phyloP scores from a whole-genome alignment of 2,329 filamentous ascomycete genomes.

The Neofusicoccum umdonicola region DNA sequence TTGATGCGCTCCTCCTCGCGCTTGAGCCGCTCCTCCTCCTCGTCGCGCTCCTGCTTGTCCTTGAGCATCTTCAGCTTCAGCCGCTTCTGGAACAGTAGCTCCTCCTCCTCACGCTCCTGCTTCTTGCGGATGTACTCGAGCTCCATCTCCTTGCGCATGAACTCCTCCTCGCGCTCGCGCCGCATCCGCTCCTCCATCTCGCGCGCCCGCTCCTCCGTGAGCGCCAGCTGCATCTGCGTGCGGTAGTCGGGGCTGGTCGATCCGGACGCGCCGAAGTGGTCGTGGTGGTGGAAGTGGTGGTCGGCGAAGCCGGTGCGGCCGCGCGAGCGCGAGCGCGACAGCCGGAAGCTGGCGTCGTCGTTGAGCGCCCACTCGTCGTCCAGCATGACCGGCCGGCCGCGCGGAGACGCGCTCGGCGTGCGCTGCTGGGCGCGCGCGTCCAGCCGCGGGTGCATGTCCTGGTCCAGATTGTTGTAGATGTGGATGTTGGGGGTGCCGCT shows the following conservation, averaged over 20 bases:
- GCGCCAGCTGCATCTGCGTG: conserved; percentile 15
- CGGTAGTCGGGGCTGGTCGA: conserved; percentile 23
- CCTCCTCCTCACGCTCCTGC: conserved; percentile 26
- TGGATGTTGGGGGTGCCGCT: conserved; percentile 47
- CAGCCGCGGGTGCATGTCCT: conserved; percentile 35
- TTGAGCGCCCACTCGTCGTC: conserved; percentile 35
- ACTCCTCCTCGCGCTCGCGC: conserved; percentile 30
- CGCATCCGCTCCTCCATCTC: conserved; percentile 23
- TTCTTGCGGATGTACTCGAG: conserved; percentile 18
- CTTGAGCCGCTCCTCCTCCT: conserved; percentile 19
- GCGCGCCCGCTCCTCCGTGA: conserved; percentile 4
- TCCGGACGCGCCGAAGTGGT: conserved; percentile 15
- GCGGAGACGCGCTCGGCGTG: conserved; percentile 24
- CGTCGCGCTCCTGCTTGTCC: conserved; percentile 29
- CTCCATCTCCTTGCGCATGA: conserved; percentile 18
- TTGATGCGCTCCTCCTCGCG: conserved; percentile 28
- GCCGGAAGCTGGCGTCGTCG: conserved; percentile 33
- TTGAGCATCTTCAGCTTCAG: conserved; percentile 34
- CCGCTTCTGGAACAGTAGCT: conserved; percentile 35
- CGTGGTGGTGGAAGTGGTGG: conserved; percentile 22
- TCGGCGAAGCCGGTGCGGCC: conserved; percentile 33
- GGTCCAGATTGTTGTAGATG: conserved; percentile 46
- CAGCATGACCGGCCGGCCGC: conserved; percentile 28
- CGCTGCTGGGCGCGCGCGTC: conserved; percentile 34
- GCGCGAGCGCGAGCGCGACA: conserved; percentile 21